Conservation (phyloP, 305 asterid species). For the Salvia sclarea region DNA sequence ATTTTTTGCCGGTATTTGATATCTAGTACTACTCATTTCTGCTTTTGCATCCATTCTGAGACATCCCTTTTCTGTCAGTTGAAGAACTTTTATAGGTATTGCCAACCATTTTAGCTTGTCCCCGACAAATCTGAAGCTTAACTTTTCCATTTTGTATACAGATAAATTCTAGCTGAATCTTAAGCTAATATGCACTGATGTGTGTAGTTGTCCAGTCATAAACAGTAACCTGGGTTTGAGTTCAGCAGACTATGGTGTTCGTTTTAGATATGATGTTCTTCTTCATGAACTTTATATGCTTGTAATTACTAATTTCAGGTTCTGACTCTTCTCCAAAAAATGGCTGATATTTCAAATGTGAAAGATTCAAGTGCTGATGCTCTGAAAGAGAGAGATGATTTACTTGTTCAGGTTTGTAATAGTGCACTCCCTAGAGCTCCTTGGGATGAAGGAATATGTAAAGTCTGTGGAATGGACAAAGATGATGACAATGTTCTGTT, state of each 20-base stretch:
- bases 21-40: conserved; percentile 10
- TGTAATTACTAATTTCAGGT: conserved; percentile 60
- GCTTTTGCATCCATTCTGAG: conserved; percentile 2
- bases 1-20: conserved; percentile 7
- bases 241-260: background rate
- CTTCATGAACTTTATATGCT: conserved; percentile 25
- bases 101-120: background rate
- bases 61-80: background rate
- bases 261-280: conserved; percentile 14
- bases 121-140: background rate
- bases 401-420: conserved; percentile 54
- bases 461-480: conserved; percentile 94
- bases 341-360: conserved; percentile 46
- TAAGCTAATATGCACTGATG: background rate
- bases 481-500: conserved; percentile 86
- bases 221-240: background rate
- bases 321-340: conserved; percentile 59
- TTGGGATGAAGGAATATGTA: conserved; percentile 96
- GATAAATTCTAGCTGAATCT: background rate
- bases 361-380: conserved; percentile 47
- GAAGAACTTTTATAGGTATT: background rate
- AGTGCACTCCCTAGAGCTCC: conserved; percentile 88
- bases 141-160: background rate
- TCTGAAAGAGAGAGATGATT: conserved; percentile 65
- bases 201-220: conserved; percentile 13